These are phyloP conservation scores for Exutisphaerella laricina DNA, from an alignment of 2,329 filamentous ascomycete species.

Conservation along the genomic window DNA sequence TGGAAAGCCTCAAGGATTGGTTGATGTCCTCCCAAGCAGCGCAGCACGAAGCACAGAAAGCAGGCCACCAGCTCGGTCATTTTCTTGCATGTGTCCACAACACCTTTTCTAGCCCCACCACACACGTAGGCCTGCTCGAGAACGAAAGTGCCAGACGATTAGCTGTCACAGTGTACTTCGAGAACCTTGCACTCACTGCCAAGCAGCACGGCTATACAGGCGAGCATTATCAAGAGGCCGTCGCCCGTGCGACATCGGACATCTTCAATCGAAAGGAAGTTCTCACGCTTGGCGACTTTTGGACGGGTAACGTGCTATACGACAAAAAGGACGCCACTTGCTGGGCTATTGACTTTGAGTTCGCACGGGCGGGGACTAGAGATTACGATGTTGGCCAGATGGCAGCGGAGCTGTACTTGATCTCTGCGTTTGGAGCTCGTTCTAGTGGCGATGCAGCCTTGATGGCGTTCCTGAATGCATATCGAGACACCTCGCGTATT, in stretches of 20 bases:
- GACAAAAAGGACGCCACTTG: neutral
- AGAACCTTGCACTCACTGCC: slow-evolving; percentile 9
- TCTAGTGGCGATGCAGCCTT: slow-evolving; percentile 7
- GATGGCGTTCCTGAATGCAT: slow-evolving; percentile 7
- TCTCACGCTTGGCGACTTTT: slow-evolving; percentile 19
- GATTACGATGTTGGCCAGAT: slow-evolving; percentile 20
- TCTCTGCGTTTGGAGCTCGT: slow-evolving; percentile 11
- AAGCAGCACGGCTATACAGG: slow-evolving; percentile 9
- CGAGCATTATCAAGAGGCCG: slow-evolving; percentile 9
- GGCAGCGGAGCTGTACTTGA: slow-evolving; percentile 18
- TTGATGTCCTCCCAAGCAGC: slow-evolving; percentile 7
- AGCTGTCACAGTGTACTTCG: slow-evolving; percentile 11
- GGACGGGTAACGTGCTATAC: slow-evolving; percentile 19
- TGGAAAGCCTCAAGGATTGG: slow-evolving; percentile 11
- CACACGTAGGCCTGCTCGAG: slow-evolving; percentile 2
- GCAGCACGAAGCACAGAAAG: neutral
- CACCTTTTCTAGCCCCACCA: neutral
- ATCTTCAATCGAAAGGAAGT: slow-evolving; percentile 11
- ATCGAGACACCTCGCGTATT: no score
- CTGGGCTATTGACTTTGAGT: slow-evolving; percentile 15
- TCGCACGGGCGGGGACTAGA: slow-evolving; percentile 16
- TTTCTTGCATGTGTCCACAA: slow-evolving; percentile 19
- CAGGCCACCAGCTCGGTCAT: slow-evolving; percentile 8
- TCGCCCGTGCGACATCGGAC: slow-evolving; percentile 11
- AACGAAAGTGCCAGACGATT: slow-evolving; percentile 10